Evolutionary conservation across 108 stramenopile genomes (phyloP), one percentile per base, ranked within the genome.

Genomic region (Cyclotella atomus): DNA sequence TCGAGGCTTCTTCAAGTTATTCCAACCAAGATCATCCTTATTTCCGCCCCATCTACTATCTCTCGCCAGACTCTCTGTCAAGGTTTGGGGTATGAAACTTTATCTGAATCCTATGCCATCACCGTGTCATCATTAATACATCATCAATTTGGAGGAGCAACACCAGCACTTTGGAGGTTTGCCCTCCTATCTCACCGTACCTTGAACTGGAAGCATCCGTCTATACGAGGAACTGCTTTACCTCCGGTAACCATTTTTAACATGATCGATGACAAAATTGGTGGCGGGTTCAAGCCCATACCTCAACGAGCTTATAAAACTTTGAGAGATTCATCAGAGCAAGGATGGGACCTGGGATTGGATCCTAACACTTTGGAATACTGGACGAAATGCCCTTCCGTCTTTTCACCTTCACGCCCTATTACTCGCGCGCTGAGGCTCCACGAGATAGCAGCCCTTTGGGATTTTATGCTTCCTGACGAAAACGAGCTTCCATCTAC

Each of bases 251-350:
- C 15, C 57, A 59, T 59, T 5, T 33, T 59, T 2, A 59, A 32
- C 20, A 59, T 59, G 33, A 59, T 59, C 2, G 57, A 59, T 59
- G 57, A 59, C 19, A 59, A 32, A 15, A 15, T 59, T 16, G 57
- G 57, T n/a, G 57, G 57, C 0, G 57, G 57, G 0, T 59, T 32
- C 17, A 33, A 33, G 6, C 19, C 57, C 3, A 30, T 33, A 16
- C 57, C 33, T 8, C 32, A 30, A 33, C 57, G 10, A 34, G 33
- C 57, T 17, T 59, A n/a, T 3, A 30, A 33, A 6, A 59, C 57
- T 32, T 10, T 34, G 1, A 1, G 57, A 1, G 33, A 59, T 34
- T 34, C 57, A 59, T n/a, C n/a, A 5, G 57, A 59, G 1, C 15
- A 5, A 19, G 57, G 30, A 3, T 59, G 29, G 57, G 57, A 59